Evolutionary conservation across 75 land plant species (phyloP).

Genomic region (Pinus taeda): DNA sequence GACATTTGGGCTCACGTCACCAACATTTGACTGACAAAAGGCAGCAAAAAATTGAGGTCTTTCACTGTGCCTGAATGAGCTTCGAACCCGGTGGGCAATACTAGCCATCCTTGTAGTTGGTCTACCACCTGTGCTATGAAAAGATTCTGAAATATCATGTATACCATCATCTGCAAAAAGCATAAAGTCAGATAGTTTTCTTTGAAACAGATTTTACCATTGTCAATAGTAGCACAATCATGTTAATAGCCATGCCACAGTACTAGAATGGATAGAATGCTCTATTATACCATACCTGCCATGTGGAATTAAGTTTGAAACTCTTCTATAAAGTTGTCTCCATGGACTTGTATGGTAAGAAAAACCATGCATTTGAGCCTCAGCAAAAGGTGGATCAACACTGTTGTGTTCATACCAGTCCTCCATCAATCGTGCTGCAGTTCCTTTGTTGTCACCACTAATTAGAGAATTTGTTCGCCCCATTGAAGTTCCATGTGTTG

Average conservation of each 20-base stretch:
- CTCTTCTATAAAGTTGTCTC: constrained; percentile 39
- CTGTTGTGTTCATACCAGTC: constrained; percentile 72
- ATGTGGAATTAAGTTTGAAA: constrained; percentile 54
- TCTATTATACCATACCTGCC: constrained; percentile 6
- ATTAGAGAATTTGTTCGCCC: constrained; percentile 88
- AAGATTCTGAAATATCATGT: constrained; percentile 44
- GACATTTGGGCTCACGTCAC: constrained; percentile 95
- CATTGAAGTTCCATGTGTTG: constrained; percentile 99
- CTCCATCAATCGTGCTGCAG: constrained; percentile 99
- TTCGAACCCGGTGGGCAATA: constrained; percentile 60
- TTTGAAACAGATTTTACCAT: neutral
- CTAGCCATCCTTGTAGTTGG: constrained; percentile 39
- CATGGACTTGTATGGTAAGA: constrained; percentile 2
- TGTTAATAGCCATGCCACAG: constrained; percentile 1
- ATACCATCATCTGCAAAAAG: constrained; percentile 48
- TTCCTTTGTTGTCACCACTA: constrained; percentile 99
- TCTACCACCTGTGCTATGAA: constrained; percentile 47
- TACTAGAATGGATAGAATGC: constrained; percentile 14
- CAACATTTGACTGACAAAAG: constrained; percentile 97
- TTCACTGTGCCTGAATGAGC: constrained; percentile 36
- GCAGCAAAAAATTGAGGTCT: constrained; percentile 82
- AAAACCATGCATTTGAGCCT: constrained; percentile 12
- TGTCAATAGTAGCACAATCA: neutral
- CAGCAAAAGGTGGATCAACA: constrained; percentile 3
- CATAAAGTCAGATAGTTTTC: neutral